Conservation (phyloP, 768 basidiomycete species). For the Suillus fuscotomentosus region DNA sequence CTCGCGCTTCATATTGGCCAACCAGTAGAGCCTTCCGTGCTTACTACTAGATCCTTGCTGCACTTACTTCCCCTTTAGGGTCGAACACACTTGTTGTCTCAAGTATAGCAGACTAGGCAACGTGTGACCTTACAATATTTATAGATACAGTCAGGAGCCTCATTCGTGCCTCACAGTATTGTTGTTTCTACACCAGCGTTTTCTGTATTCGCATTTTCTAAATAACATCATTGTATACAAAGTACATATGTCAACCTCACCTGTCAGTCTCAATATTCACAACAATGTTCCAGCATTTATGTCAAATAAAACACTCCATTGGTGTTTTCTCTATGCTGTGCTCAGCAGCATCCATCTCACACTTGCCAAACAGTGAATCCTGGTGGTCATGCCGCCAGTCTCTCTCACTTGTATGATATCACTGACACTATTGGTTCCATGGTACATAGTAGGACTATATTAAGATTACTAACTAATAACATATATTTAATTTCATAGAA, state of each 20-base stretch:
- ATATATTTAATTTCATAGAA: neutral
- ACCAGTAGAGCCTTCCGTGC: too few species aligned
- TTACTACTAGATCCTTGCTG: too few species aligned
- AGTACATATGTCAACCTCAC: neutral
- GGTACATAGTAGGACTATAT: neutral
- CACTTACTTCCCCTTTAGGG: too few species aligned
- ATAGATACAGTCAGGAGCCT: too few species aligned
- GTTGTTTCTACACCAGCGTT: too few species aligned
- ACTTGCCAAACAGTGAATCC: neutral
- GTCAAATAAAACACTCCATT: neutral
- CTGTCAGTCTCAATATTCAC: neutral
- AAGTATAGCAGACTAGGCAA: too few species aligned
- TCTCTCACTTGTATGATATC: neutral
- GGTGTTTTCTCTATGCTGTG: neutral
- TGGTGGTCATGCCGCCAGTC: neutral
- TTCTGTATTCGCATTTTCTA: neutral
- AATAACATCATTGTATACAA: neutral
- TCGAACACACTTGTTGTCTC: too few species aligned
- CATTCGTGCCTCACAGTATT: too few species aligned
- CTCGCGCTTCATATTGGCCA: too few species aligned
- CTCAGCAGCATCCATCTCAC: neutral
- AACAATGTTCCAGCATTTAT: neutral
- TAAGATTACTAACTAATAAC: too few species aligned
- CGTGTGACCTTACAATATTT: too few species aligned
- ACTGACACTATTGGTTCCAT: neutral